Evolutionary conservation across 164 flowering plant species (phyloP).

Genomic region (Liquidambar formosana): DNA sequence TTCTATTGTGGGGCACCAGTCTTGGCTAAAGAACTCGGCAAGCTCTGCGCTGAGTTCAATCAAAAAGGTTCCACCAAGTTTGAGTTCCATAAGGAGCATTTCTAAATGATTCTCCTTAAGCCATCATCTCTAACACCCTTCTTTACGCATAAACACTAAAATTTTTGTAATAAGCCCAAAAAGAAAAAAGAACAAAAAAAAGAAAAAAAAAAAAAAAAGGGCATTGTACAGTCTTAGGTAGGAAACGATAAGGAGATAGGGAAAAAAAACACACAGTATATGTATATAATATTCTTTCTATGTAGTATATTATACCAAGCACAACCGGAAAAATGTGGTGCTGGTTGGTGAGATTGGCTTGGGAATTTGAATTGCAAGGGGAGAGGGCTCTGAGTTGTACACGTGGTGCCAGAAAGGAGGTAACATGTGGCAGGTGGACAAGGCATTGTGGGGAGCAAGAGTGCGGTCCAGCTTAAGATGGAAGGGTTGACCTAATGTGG

Average conservation of each 20-base stretch:
- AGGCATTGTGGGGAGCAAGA: too few relatives aligned
- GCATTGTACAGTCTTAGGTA: conserved; percentile 17
- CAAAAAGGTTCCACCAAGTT: conserved; percentile 85
- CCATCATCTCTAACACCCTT: too few relatives aligned
- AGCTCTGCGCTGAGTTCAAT: conserved; percentile 72
- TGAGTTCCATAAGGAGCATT: conserved; percentile 89
- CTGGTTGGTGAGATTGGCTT: conserved; percentile 1
- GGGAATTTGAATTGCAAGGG: neutral
- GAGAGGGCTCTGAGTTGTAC: neutral
- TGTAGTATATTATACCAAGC: neutral
- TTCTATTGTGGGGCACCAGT: conserved; percentile 88
- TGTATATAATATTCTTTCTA: neutral
- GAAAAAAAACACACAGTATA: too few relatives aligned
- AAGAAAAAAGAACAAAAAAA: conserved; percentile 5
- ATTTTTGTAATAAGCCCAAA: conserved; percentile 1
- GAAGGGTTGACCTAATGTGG: conserved; percentile 1
- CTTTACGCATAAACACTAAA: neutral
- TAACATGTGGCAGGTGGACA: neutral
- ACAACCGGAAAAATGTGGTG: neutral
- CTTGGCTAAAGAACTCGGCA: conserved; percentile 70
- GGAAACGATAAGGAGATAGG: conserved; percentile 4
- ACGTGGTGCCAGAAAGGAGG: neutral
- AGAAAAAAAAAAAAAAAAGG: neutral
- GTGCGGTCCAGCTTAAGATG: conserved; percentile 16
- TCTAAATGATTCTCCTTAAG: conserved; percentile 35